Percentiles rank a stretch among this genome's conserved stretches.
phyloP scores from a whole-genome alignment of 257 asterid species.

The Prunella vulgaris region DNA sequence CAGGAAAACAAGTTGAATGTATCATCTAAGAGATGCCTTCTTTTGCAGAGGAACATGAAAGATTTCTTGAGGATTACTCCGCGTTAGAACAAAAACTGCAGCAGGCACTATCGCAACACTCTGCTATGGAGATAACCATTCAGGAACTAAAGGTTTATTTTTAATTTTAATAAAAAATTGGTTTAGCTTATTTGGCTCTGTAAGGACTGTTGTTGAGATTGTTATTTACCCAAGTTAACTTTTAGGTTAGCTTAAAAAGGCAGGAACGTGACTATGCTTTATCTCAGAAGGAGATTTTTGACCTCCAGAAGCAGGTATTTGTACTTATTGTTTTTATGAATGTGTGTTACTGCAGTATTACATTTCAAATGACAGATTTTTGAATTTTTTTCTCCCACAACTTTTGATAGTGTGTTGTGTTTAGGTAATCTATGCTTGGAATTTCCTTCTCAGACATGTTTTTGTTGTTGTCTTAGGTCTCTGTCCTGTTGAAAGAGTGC shows the following conservation, averaged over 20 bases:
- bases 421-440: not conserved
- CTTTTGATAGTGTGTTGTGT: not conserved
- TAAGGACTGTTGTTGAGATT: slow-evolving; percentile 15
- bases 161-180: not conserved
- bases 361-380: not conserved
- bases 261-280: slow-evolving; percentile 69
- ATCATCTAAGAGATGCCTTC: slow-evolving; percentile 6
- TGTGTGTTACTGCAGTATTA: not conserved
- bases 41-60: slow-evolving; percentile 78
- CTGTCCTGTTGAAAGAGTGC: slow-evolving; percentile 84
- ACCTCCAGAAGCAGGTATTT: slow-evolving; percentile 83
- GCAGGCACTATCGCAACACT: slow-evolving; percentile 59
- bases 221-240: slow-evolving; percentile 2
- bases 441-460: not conserved
- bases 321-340: not conserved
- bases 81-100: slow-evolving; percentile 61
- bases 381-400: not conserved
- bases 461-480: slow-evolving; percentile 44
- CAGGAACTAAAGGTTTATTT: slow-evolving; percentile 72
- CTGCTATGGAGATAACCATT: slow-evolving; percentile 49
- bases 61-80: slow-evolving; percentile 65
- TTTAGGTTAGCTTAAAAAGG: slow-evolving; percentile 70
- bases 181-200: not conserved
- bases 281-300: slow-evolving; percentile 66
- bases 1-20: not conserved